phyloP scores from a whole-genome alignment of 495 filamentous ascomycete species.

The Lichenothelia convexa region DNA sequence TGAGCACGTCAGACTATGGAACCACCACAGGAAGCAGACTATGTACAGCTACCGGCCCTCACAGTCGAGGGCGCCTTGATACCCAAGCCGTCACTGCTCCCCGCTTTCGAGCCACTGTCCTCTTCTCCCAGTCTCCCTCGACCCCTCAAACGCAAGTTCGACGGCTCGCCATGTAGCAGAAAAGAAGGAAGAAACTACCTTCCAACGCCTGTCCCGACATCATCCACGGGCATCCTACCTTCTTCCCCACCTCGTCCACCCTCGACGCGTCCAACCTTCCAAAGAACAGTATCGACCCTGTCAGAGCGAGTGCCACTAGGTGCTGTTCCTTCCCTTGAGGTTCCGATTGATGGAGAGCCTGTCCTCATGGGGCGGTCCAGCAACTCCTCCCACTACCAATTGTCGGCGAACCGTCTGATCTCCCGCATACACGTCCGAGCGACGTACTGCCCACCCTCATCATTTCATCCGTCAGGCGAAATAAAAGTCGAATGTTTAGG shows the following conservation, averaged over 20 bases:
- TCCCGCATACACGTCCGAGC: slow-evolving; percentile 87
- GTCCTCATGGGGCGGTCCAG: slow-evolving; percentile 80
- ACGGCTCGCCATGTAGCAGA: slow-evolving; percentile 31
- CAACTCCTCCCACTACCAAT: slow-evolving; percentile 77
- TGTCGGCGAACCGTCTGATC: slow-evolving; percentile 77
- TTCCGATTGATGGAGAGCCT: slow-evolving; percentile 66
- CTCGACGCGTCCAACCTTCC: slow-evolving; percentile 37
- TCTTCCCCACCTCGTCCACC: slow-evolving; percentile 90
- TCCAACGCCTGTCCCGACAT: slow-evolving; percentile 82
- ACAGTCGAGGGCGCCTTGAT: too few species aligned
- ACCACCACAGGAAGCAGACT: too few species aligned
- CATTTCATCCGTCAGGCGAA: slow-evolving; percentile 31
- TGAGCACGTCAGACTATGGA: too few species aligned
- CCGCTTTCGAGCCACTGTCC: slow-evolving; percentile 81
- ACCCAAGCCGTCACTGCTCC: slow-evolving; percentile 47
- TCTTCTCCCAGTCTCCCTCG: slow-evolving; percentile 57
- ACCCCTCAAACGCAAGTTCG: slow-evolving; percentile 30
- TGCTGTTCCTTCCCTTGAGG: slow-evolving; percentile 57
- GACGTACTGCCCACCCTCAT: slow-evolving; percentile 50
- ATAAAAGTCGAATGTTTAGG: slow-evolving; percentile 79
- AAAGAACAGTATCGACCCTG: slow-evolving; percentile 45
- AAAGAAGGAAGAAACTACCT: slow-evolving; percentile 61
- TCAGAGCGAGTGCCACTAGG: slow-evolving; percentile 75
- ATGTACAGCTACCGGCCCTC: too few species aligned
- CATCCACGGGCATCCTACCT: slow-evolving; percentile 76